phyloP scores from a whole-genome alignment of 2,329 filamentous ascomycete genomes.

The Nannizzia gypsea region DNA sequence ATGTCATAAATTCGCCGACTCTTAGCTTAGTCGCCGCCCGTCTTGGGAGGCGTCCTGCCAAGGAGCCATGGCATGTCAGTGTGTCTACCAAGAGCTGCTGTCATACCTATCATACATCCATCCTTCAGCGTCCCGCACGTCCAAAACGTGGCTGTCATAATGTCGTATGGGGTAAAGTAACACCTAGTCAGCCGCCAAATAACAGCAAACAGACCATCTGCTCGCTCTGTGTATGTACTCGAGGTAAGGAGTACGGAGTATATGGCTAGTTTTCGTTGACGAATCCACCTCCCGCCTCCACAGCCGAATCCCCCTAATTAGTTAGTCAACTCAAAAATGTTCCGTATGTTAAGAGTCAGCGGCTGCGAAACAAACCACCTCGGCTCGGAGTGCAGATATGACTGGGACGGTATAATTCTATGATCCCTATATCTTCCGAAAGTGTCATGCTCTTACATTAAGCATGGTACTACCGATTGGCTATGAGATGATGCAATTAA shows the following conservation, averaged over 20 bases:
- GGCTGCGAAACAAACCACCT: not conserved
- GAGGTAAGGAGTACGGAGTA: no score
- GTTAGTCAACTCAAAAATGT: no score
- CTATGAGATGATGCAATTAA: not conserved
- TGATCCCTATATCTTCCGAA: not conserved
- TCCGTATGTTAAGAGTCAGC: not conserved
- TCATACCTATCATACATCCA: not conserved
- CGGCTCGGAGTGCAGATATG: not conserved
- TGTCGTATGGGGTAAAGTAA: not conserved
- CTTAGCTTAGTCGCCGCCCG: not conserved
- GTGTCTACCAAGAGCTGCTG: not conserved
- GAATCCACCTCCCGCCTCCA: not conserved
- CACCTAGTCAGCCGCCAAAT: not conserved
- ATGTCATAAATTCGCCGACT: constrained; percentile 1
- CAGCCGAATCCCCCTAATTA: not conserved
- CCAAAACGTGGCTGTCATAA: not conserved
- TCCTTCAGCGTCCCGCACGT: not conserved
- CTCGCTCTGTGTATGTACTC: not conserved
- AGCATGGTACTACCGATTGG: not conserved
- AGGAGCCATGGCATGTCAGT: not conserved
- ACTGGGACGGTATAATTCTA: not conserved
- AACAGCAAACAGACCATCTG: no score
- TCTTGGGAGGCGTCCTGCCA: not conserved
- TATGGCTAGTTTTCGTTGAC: not conserved
- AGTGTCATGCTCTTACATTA: not conserved